Evolutionary conservation across 2,329 filamentous ascomycete genomes (phyloP), one percentile per base, ranked within the genome.

Genomic region (Didymosphaeria variabile): DNA sequence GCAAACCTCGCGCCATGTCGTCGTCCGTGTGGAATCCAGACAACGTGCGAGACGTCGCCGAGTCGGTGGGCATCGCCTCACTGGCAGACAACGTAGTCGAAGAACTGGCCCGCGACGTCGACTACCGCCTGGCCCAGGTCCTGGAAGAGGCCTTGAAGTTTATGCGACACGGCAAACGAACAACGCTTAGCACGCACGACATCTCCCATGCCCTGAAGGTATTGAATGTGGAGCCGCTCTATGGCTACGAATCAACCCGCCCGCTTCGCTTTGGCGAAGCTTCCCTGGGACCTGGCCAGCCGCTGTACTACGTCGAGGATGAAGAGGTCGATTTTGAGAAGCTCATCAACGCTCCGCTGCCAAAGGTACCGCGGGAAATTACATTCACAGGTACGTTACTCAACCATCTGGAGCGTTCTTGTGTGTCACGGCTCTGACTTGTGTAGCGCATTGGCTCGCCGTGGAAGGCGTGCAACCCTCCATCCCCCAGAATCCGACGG

Each of bases 271-370:
- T 96, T 74, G 95, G 95, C 55, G 95, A 99, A 79, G 95, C 95
- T 3, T 96, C 92, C 60, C 83, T 99, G 62, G 95, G 95, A 0
- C 93, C 94, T 15, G 94, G 94, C 10, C 95, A 99, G 79, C 93
- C 94, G 56, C 83, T 99, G 23, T 99, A 94, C 80, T 99, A 99
- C 77, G 91, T 99, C 40, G 95, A 99, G 75, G 95, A 99, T 77
- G 95, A 99, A 75, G 95, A 99, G 82, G 90, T 98, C 57, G 95
- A 99, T 79, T 98, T 99, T 75, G 95, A 99, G 82, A 98, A 98
- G 83, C 84, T 99, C 68, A 97, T 99, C 77, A 99, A 99, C 81
- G 93, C 93, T 66, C 92, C 95, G 5, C 81, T 99, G 67, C 95
- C 95, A 29, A 97, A 96, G 79, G 94, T 99, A 32, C 95, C 95